Evolutionary conservation across 1,284 basidiomycete species (phyloP).

Genomic region (Leucoagaricus sp.): DNA sequence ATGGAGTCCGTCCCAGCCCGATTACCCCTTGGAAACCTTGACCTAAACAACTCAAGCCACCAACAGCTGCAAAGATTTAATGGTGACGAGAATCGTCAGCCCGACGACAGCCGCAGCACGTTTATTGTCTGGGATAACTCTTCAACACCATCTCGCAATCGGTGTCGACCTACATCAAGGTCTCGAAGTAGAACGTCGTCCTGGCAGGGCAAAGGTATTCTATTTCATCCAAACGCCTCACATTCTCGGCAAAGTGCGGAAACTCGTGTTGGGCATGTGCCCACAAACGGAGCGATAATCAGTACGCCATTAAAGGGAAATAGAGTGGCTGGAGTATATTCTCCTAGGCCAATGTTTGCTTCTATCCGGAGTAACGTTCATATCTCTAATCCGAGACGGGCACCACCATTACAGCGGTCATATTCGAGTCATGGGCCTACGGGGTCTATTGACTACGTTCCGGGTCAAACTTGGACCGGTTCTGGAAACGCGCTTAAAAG

Average conservation of each 20-base stretch:
- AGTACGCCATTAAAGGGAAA: slow-evolving; percentile 8
- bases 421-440: slow-evolving; percentile 12
- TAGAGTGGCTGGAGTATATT: slow-evolving; percentile 2
- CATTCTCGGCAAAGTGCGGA: background rate
- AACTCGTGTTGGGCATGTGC: background rate
- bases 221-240: background rate
- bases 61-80: background rate
- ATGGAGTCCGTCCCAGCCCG: slow-evolving; percentile 6
- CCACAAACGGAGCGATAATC: background rate
- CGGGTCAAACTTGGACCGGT: slow-evolving; percentile 6
- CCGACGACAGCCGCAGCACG: background rate
- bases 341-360: slow-evolving; percentile 1
- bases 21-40: slow-evolving; percentile 21
- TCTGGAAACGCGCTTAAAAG: slow-evolving; percentile 39
- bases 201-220: slow-evolving; percentile 2
- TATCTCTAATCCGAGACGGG: background rate
- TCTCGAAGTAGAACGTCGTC: slow-evolving; percentile 24
- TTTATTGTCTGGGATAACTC: background rate
- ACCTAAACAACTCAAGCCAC: slow-evolving; percentile 20
- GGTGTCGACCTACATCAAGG: slow-evolving; percentile 23
- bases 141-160: background rate
- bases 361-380: background rate
- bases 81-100: background rate
- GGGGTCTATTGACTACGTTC: background rate
- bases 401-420: slow-evolving; percentile 3